Percentiles rank a stretch among this genome's conserved stretches.
phyloP scores from a whole-genome alignment of 306 rosid genomes.

The Cicer arietinum region DNA sequence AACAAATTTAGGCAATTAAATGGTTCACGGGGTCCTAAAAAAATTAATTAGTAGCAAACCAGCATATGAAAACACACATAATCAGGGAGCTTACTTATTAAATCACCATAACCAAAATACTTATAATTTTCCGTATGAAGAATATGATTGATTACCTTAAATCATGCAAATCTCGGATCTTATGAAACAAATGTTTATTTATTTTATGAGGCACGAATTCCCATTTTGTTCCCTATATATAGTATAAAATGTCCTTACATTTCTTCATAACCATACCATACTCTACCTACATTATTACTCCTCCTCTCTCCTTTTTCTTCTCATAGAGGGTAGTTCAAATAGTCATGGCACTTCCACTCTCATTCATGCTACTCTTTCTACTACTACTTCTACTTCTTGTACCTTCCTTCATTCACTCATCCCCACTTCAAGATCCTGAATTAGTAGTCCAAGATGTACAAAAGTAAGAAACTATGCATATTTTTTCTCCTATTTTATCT shows the following conservation, averaged over 20 bases:
- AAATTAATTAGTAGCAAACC: neutral
- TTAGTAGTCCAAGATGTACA: slow-evolving; percentile 68
- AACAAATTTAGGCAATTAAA: neutral
- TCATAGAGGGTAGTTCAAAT: slow-evolving; percentile 16
- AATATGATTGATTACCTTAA: slow-evolving; percentile 46
- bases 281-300: slow-evolving; percentile 31
- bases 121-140: slow-evolving; percentile 18
- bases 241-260: slow-evolving; percentile 37
- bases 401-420: slow-evolving; percentile 58
- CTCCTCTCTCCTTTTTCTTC: slow-evolving; percentile 29
- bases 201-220: slow-evolving; percentile 42
- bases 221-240: slow-evolving; percentile 54
- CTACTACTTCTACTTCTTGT: slow-evolving; percentile 47
- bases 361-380: slow-evolving; percentile 41
- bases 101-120: slow-evolving; percentile 41
- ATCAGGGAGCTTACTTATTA: slow-evolving; percentile 22
- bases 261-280: slow-evolving; percentile 49
- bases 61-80: neutral
- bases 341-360: slow-evolving; percentile 62
- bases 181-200: slow-evolving; percentile 25
- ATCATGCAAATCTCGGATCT: slow-evolving; percentile 46
- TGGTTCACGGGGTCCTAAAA: too few relatives aligned
- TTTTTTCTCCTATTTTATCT: too few relatives aligned
- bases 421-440: slow-evolving; percentile 68
- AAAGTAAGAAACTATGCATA: slow-evolving; percentile 48